Evolutionary conservation across 371 early-diverging fungal species (phyloP), one percentile per base, ranked within the genome.

Genomic region (Parasitella parasitica): DNA sequence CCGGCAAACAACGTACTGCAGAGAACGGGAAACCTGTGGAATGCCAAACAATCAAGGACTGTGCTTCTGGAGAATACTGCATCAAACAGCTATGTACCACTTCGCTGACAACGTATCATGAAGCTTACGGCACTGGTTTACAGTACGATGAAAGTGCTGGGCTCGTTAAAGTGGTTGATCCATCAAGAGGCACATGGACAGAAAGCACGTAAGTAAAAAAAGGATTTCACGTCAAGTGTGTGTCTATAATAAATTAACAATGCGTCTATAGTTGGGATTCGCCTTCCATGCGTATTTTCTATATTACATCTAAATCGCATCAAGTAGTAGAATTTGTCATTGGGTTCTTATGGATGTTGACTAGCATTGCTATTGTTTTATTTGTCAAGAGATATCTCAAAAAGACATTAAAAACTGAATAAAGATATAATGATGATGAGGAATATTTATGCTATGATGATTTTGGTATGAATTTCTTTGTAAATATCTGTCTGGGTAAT

Each of bases 121-220:
- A 84, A 49, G 88, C 93, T 1, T 91, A 87, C 67, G 91, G 92
- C 6, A 81, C 84, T 7, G 93, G 93, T 4, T 62, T 93, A 27
- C 70, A 79, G 13, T 83, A 79, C 66, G 76, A 88, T 66, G 83
- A 87, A 53, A 61, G 72, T 0, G 60, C 60, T 2, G 80, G 79
- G 1, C 26, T 54, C 7, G 78, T 78, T 18, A 69, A 62, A 8
- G 87, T 93, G 8, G 80, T 79, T 6, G 88, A 91, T 70, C 68
- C 85, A 4, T 76, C 77, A 2, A 85, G 86, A 63, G 78, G 80
- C 0, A 82, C 89, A 6, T 93, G 87, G 88, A 82, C 86, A 8
- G 86, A 89, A 70, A 89, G 89, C 82, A 77, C 71, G 89, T 89
- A 83, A 78, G 88, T 78, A n/a, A n/a, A n/a, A n/a, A n/a, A n/a